Conservation (phyloP, 495 filamentous ascomycete species). For the Aspergillus saccharolyticus region DNA sequence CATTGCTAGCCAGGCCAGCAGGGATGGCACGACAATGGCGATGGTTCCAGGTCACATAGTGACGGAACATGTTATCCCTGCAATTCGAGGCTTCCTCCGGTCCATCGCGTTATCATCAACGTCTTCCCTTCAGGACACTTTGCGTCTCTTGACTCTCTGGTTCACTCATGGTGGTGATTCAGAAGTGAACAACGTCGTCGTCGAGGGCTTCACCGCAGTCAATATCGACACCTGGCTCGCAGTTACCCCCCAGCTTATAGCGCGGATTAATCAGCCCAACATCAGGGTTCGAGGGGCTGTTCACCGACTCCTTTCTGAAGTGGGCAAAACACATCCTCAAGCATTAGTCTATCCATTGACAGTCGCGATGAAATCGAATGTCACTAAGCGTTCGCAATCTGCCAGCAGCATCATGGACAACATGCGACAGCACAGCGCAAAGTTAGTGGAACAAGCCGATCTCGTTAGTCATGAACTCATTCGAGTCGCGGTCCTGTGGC, state of each 20-base stretch:
- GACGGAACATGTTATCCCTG: slow-evolving; percentile 85
- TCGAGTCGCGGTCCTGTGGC: slow-evolving; percentile 93
- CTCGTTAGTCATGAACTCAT: slow-evolving; percentile 92
- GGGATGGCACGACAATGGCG: slow-evolving; percentile 42
- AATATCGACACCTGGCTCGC: slow-evolving; percentile 98
- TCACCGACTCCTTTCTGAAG: slow-evolving; percentile 83
- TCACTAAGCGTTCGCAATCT: slow-evolving; percentile 71
- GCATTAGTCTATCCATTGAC: slow-evolving; percentile 99
- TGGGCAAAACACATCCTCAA: slow-evolving; percentile 90
- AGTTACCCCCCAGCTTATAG: slow-evolving; percentile 95
- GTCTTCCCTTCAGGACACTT: slow-evolving; percentile 91
- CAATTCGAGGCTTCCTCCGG: slow-evolving; percentile 89
- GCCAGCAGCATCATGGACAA: slow-evolving; percentile 93
- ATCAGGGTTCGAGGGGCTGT: slow-evolving; percentile 78
- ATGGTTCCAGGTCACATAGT: slow-evolving; percentile 59
- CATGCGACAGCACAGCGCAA: slow-evolving; percentile 93
- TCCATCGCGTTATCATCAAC: slow-evolving; percentile 87
- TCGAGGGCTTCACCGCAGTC: slow-evolving; percentile 82
- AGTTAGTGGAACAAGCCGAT: slow-evolving; percentile 90
- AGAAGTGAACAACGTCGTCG: slow-evolving; percentile 82
- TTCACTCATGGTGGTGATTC: slow-evolving; percentile 84
- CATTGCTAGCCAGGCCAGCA: slow-evolving; percentile 56
- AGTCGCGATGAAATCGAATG: slow-evolving; percentile 93
- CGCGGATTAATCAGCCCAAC: slow-evolving; percentile 94
- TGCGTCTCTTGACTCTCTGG: slow-evolving; percentile 90